Evolutionary conservation across 768 basidiomycete species (phyloP), one percentile per base, ranked within the genome.

Genomic region (Mycena sanguinolenta): DNA sequence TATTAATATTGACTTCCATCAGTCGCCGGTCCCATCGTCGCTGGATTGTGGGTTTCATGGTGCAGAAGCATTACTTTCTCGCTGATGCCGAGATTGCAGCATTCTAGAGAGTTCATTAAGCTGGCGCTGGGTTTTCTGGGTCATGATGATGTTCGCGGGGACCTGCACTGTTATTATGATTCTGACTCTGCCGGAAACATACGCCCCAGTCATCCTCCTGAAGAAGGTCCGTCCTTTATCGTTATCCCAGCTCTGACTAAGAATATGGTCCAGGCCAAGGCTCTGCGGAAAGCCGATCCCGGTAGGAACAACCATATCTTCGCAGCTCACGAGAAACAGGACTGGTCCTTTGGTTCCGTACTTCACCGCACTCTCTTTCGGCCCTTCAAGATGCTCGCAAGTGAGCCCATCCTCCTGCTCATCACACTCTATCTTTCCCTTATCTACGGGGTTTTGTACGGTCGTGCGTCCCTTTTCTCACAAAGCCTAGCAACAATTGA

Each of bases 111-210:
- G 82, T 69, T 54, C 73, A 21, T 76, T 85, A 14, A 85, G 83
- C 4, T 94, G 91, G 91, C 75, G 89, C 74, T 91, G 89, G 88
- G 83, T 91, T 1, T 92, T 89, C 81, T 92, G 90, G 89, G 84
- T 91, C 65, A 89, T 88, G 87, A 87, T 91, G 84, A 87, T 91
- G 17, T 89, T 90, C 67, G 87, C 89, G 0, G 87, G 85, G 0
- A 74, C 76, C 5, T 89, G 89, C 75, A 87, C 86, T 5, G 13
- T 84, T 16, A 67, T 88, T 58, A 79, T 82, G 32, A 63, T 87
- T 21, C 59, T 88, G 30, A 74, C 85, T 65, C 79, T 92, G 0
- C 91, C 91, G 0, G 92, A 94, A 79, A 92, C 92, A 10, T 93
- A 89, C 71, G 89, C 87, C 0, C 91, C 92, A 0, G 82, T 90